A percentile compares a stretch with the other conserved stretches of the same genome.
These are phyloP conservation scores for Suillus subaureus DNA, from an alignment of 768 basidiomycete genomes.

Conservation along the genomic window DNA sequence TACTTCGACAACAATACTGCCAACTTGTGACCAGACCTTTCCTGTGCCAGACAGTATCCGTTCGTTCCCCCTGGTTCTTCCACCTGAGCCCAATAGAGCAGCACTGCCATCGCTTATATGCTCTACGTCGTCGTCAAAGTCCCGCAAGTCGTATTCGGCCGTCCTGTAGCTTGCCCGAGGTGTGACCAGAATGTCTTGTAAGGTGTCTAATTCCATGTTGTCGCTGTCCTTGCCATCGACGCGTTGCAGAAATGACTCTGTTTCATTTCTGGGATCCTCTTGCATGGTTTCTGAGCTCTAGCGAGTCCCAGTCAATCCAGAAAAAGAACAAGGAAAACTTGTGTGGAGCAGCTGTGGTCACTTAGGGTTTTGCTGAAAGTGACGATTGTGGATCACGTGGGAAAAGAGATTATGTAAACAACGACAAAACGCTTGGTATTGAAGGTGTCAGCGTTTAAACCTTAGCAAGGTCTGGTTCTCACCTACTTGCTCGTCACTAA, in stretches of 20 bases:
- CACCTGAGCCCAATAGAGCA: conserved; percentile 46
- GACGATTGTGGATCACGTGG: conserved; percentile 17
- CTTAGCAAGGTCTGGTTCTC: conserved; percentile 25
- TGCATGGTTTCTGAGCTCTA: neutral
- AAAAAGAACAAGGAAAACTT: neutral
- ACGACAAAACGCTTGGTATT: conserved; percentile 26
- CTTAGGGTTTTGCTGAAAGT: neutral
- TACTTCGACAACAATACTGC: conserved; percentile 74
- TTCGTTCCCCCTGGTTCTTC: conserved; percentile 30
- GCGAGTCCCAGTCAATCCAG: neutral
- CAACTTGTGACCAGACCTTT: conserved; percentile 54
- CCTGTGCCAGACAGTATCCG: conserved; percentile 19
- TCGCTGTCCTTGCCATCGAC: conserved; percentile 5
- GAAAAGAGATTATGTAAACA: conserved; percentile 31
- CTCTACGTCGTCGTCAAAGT: conserved; percentile 33
- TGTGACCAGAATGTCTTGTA: conserved; percentile 31
- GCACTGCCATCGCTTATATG: conserved; percentile 43
- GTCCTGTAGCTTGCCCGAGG: conserved; percentile 18
- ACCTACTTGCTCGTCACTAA: conserved; percentile 21
- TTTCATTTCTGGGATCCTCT: neutral
- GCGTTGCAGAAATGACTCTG: neutral
- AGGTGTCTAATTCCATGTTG: conserved; percentile 36
- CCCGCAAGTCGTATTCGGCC: conserved; percentile 34
- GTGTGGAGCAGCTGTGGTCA: neutral
- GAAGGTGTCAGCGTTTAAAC: conserved; percentile 31